A percentile compares a stretch with the other conserved stretches of the same genome.
Evolutionary conservation across 768 basidiomycete species (phyloP).

Genomic region (Termitomyces sp.): DNA sequence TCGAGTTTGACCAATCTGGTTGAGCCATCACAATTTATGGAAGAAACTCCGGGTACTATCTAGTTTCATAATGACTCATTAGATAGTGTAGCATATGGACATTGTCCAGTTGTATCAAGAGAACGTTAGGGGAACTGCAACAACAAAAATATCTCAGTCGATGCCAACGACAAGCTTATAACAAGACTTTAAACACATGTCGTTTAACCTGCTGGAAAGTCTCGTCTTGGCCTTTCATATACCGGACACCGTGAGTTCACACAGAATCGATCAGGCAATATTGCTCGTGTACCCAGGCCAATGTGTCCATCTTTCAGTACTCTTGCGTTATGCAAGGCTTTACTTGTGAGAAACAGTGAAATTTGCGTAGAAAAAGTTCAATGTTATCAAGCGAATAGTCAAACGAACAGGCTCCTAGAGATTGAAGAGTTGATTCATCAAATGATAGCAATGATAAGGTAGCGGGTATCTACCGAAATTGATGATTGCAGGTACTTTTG

Average conservation of each 20-base stretch:
- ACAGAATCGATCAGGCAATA: neutral
- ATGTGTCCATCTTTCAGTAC: neutral
- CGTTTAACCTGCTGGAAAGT: too few species aligned
- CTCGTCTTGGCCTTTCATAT: too few species aligned
- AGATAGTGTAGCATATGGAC: neutral
- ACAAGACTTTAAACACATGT: neutral
- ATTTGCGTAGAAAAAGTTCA: neutral
- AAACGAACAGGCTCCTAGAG: neutral
- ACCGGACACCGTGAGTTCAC: too few species aligned
- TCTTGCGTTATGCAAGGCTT: neutral
- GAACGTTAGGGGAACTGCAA: neutral
- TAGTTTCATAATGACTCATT: neutral
- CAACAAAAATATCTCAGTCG: neutral
- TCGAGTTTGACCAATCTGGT: neutral
- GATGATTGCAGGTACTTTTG: neutral
- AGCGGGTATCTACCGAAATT: neutral
- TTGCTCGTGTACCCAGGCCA: neutral
- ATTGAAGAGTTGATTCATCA: neutral
- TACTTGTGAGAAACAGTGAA: neutral
- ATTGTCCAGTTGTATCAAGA: neutral
- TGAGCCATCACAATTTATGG: neutral
- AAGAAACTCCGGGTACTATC: neutral
- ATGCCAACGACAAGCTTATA: neutral
- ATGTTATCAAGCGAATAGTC: neutral
- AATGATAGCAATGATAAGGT: neutral